Percentiles rank a stretch among this genome's conserved stretches.
These are phyloP conservation scores for Acanthamoeba healyi DNA, from an alignment of 208 protist genomes.

Conservation along the genomic window DNA sequence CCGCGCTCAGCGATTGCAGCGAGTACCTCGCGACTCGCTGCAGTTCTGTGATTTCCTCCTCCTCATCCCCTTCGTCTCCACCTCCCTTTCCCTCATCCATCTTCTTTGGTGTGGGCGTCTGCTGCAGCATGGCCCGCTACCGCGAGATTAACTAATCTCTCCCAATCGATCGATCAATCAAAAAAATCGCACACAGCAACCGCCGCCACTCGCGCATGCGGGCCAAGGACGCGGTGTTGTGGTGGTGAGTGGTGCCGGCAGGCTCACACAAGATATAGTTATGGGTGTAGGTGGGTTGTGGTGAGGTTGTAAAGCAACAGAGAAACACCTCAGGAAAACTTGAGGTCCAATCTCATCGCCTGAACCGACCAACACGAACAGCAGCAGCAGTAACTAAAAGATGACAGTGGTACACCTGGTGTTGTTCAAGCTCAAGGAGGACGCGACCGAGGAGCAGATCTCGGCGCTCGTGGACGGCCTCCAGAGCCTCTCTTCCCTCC, in stretches of 20 bases:
- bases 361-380: background rate
- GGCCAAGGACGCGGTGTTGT: no score
- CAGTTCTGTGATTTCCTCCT: conserved; percentile 47
- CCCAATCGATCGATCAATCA: no score
- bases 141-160: no score
- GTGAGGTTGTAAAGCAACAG: no score
- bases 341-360: no score
- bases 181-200: no score
- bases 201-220: no score
- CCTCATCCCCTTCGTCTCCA: background rate
- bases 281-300: no score
- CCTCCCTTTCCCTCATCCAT: conserved; percentile 1
- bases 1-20: conserved; percentile 44
- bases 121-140: background rate
- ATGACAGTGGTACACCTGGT: conserved; percentile 58
- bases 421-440: conserved; percentile 66
- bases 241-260: no score
- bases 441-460: conserved; percentile 42
- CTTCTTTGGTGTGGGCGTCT: background rate
- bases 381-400: no score
- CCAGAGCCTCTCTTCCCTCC: background rate
- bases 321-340: no score
- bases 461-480: background rate
- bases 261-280: no score
- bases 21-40: background rate